Conservation (phyloP, 345 rosid species). For the Theobroma cacao region DNA sequence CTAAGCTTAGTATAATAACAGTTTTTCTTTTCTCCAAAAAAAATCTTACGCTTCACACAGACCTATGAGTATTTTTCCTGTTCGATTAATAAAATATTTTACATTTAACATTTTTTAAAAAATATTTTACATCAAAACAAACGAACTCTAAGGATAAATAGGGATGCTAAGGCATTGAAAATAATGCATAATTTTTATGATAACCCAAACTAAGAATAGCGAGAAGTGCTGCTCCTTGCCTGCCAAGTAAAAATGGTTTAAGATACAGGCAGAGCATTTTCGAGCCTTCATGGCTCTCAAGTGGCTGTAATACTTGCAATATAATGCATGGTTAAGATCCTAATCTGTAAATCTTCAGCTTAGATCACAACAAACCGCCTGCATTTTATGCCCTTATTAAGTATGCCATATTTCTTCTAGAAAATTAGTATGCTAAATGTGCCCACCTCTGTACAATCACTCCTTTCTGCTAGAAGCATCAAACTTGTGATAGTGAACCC, state of each 20-base stretch:
- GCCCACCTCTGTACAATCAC: slow-evolving; percentile 20
- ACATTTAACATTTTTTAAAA: no score
- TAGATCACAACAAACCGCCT: slow-evolving; percentile 18
- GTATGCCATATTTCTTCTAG: slow-evolving; percentile 14
- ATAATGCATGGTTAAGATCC: slow-evolving; percentile 7
- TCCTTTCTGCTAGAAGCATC: slow-evolving; percentile 23
- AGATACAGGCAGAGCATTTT: neutral
- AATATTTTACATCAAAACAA: no score
- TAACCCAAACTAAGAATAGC: no score
- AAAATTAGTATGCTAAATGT: slow-evolving; percentile 18
- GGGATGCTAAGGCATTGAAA: no score
- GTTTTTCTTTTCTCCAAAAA: no score
- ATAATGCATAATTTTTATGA: no score
- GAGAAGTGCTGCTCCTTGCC: neutral
- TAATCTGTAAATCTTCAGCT: slow-evolving; percentile 6
- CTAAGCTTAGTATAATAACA: no score
- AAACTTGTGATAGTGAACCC: slow-evolving; percentile 20
- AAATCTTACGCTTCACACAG: no score
- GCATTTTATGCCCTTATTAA: slow-evolving; percentile 15
- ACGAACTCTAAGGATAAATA: no score
- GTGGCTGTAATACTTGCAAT: neutral
- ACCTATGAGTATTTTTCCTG: no score
- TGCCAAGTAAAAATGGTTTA: neutral
- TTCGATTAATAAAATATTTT: no score
- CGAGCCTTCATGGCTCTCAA: neutral